phyloP scores from a whole-genome alignment of 805 yeast species.

The Kregervanrija fluxuum region DNA sequence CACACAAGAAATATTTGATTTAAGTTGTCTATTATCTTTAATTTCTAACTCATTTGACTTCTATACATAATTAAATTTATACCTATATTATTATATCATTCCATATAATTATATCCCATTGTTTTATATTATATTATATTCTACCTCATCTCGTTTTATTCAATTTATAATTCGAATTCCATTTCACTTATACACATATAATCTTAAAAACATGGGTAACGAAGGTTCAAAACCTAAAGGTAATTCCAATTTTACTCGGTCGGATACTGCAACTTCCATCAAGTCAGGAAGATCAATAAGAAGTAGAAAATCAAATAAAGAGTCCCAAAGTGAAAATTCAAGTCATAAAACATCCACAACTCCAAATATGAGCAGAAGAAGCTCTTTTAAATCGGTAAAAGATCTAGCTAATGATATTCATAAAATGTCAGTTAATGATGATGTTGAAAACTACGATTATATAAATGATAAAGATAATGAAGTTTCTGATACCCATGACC shows the following conservation, averaged over 20 bases:
- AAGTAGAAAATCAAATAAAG: conserved; percentile 20
- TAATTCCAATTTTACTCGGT: conserved; percentile 21
- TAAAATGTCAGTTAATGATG: conserved; percentile 7
- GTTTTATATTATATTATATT: too few species aligned
- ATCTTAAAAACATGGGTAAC: conserved; percentile 23
- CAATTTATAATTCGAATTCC: too few species aligned
- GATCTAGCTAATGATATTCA: conserved; percentile 15
- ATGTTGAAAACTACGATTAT: conserved; percentile 16
- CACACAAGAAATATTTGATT: too few species aligned
- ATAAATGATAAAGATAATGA: conserved; percentile 13
- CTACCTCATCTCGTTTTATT: too few species aligned
- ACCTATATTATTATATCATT: too few species aligned
- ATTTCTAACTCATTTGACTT: too few species aligned
- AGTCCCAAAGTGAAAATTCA: conserved; percentile 15
- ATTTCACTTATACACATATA: not conserved
- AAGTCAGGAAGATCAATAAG: conserved; percentile 24
- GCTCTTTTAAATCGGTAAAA: conserved; percentile 17
- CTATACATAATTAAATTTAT: too few species aligned
- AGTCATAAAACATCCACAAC: conserved; percentile 15
- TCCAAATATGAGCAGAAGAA: conserved; percentile 21
- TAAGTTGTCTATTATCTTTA: too few species aligned
- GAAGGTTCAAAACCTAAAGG: conserved; percentile 27
- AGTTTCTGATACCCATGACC: not conserved
- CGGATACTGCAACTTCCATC: conserved; percentile 26
- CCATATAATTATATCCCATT: too few species aligned